These are phyloP conservation scores for Neonectria sp. DNA, from an alignment of 2,329 filamentous ascomycete genomes.

Conservation along the genomic window DNA sequence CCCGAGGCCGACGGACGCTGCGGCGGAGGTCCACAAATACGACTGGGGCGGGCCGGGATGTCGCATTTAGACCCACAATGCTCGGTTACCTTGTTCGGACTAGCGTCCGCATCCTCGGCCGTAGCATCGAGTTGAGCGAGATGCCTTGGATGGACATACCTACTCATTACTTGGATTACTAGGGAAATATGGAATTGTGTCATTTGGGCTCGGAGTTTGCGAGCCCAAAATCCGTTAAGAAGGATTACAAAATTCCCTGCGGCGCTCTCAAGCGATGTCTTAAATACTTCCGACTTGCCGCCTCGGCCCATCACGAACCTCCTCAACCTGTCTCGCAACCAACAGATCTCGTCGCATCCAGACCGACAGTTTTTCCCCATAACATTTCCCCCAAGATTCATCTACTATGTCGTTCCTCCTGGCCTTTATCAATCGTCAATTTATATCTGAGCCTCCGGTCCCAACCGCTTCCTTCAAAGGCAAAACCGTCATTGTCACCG, in stretches of 20 bases:
- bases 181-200: not conserved
- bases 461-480: slow-evolving; percentile 16
- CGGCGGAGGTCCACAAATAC: not conserved
- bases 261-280: not conserved
- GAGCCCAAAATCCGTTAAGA: not conserved
- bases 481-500: slow-evolving; percentile 18
- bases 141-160: not conserved
- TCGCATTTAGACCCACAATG: not conserved
- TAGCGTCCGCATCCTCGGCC: not conserved
- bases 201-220: not conserved
- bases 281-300: not conserved
- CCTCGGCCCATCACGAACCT: not conserved
- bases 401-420: not conserved
- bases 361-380: not conserved
- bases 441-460: not conserved
- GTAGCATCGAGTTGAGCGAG: not conserved
- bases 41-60: not conserved
- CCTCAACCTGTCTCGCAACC: not conserved
- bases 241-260: not conserved
- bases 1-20: not conserved
- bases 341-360: not conserved
- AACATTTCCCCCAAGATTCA: not conserved
- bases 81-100: slow-evolving; percentile 23
- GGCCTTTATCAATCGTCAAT: not conserved
- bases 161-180: not conserved